These are phyloP conservation scores for Tylopilus felleus DNA, from an alignment of 768 basidiomycete species.

Conservation along the genomic window DNA sequence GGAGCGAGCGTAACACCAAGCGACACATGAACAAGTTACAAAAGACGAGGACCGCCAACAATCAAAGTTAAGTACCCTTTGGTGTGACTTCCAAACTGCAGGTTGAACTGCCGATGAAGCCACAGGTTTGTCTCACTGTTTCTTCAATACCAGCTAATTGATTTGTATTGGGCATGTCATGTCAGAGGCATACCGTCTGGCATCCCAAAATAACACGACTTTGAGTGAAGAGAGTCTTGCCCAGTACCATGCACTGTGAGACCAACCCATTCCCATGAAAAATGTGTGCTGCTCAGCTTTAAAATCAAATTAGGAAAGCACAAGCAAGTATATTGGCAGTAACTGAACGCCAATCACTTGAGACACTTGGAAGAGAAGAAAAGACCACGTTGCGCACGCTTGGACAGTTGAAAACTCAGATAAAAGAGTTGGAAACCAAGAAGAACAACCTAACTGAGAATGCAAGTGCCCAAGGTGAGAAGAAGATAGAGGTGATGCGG, in stretches of 20 bases:
- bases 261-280: neutral
- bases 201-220: constrained; percentile 70
- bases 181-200: constrained; percentile 69
- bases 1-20: no score
- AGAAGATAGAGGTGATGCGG: constrained; percentile 52
- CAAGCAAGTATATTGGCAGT: constrained; percentile 76
- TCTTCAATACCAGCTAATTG: neutral
- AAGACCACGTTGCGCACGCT: constrained; percentile 68
- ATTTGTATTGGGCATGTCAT: constrained; percentile 9
- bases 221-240: constrained; percentile 81
- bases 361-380: constrained; percentile 77
- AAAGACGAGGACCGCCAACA: constrained; percentile 55
- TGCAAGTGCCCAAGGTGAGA: constrained; percentile 41
- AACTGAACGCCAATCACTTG: constrained; percentile 82
- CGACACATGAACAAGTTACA: constrained; percentile 58
- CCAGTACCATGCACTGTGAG: constrained; percentile 56
- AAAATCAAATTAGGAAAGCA: constrained; percentile 57
- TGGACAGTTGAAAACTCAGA: constrained; percentile 62
- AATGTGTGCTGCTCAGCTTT: constrained; percentile 2
- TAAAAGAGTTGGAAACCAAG: constrained; percentile 61
- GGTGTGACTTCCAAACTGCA: constrained; percentile 61
- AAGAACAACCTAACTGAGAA: constrained; percentile 57
- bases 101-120: constrained; percentile 71
- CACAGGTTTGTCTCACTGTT: constrained; percentile 50
- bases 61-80: constrained; percentile 51